A percentile compares a stretch with the other conserved stretches of the same genome.
phyloP scores from a whole-genome alignment of 2,329 filamentous ascomycete species.

The Pseudogymnoascus sp. region DNA sequence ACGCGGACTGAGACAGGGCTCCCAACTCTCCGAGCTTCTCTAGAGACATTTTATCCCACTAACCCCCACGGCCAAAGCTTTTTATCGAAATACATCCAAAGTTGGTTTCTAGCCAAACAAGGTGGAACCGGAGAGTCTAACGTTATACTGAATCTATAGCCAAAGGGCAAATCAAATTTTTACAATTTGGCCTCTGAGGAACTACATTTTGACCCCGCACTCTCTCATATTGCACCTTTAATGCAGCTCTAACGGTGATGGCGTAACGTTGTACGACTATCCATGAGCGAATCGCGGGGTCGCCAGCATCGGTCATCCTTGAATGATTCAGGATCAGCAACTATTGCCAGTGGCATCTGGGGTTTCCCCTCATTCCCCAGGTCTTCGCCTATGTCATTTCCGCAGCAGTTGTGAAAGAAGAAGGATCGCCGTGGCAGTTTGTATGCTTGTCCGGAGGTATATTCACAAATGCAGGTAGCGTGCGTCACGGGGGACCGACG shows the following conservation, averaged over 20 bases:
- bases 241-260: neutral
- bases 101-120: neutral
- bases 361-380: conserved; percentile 4
- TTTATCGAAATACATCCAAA: neutral
- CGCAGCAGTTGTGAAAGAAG: neutral
- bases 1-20: neutral
- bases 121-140: neutral
- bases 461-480: conserved; percentile 4
- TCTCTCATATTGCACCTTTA: neutral
- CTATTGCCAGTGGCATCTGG: neutral
- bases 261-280: conserved; percentile 5
- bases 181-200: neutral
- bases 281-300: neutral
- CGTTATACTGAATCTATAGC: neutral
- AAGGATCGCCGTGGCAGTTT: conserved; percentile 1
- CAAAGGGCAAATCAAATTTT: neutral
- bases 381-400: neutral
- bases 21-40: neutral
- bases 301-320: neutral
- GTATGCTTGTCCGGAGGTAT: neutral
- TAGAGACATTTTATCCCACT: neutral
- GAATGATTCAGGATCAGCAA: neutral
- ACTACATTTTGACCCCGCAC: neutral
- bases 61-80: neutral
- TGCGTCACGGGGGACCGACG: no score